Conservation (phyloP, 345 rosid species). For the Eucalyptus cloeziana region DNA sequence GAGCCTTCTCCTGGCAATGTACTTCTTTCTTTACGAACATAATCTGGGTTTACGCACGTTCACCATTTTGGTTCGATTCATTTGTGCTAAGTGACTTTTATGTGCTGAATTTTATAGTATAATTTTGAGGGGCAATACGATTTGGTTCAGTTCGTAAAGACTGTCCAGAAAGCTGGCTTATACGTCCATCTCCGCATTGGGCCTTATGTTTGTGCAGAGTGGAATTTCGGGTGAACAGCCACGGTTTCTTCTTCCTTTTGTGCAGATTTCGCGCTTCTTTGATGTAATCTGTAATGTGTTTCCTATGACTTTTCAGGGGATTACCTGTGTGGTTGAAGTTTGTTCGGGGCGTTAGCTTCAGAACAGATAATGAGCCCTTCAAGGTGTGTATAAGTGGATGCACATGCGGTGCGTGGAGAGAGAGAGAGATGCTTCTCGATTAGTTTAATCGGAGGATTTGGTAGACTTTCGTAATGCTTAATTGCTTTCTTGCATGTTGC, state of each 20-base stretch:
- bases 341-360: conserved; percentile 73
- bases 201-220: conserved; percentile 64
- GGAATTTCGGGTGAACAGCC: conserved; percentile 56
- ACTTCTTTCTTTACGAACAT: background rate
- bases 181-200: conserved; percentile 67
- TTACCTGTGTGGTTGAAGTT: conserved; percentile 85
- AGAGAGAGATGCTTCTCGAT: background rate
- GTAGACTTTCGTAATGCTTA: background rate
- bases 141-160: conserved; percentile 47
- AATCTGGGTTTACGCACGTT: background rate
- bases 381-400: conserved; percentile 30
- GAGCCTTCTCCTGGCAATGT: conserved; percentile 65
- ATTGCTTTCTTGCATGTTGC: background rate
- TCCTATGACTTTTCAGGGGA: conserved; percentile 21
- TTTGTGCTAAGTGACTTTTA: background rate
- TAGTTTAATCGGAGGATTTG: background rate
- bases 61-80: background rate
- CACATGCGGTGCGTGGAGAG: background rate
- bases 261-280: background rate
- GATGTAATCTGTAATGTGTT: background rate
- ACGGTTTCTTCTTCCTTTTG: background rate
- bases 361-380: conserved; percentile 78
- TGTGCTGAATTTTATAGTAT: conserved; percentile 13
- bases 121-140: conserved; percentile 49
- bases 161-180: conserved; percentile 37